These are phyloP conservation scores for Dimargaris xerosporica DNA, from an alignment of 192 early-diverging fungal genomes.

Conservation along the genomic window DNA sequence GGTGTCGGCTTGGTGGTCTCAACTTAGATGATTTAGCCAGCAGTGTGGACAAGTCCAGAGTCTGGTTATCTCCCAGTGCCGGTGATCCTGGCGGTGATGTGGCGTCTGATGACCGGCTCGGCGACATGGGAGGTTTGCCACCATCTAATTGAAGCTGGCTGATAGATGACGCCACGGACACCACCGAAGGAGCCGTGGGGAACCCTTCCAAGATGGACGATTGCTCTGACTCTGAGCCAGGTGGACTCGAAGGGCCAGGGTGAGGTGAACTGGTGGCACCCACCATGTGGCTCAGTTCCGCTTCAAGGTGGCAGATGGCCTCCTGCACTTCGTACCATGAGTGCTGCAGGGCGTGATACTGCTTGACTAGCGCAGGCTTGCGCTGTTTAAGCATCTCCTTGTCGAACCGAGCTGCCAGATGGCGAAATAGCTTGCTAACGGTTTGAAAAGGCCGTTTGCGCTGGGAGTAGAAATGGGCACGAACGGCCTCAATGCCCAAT, in stretches of 20 bases:
- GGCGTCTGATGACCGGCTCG: not conserved
- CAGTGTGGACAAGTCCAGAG: not conserved
- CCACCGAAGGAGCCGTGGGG: not conserved
- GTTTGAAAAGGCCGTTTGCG: conserved; percentile 5
- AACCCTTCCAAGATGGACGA: not conserved
- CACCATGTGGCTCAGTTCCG: not conserved
- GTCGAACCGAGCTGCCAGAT: conserved; percentile 8
- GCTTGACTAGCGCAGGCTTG: not conserved
- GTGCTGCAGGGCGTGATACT: conserved; percentile 5
- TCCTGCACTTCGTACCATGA: conserved; percentile 12
- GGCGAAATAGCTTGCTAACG: conserved; percentile 9
- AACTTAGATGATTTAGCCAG: not conserved
- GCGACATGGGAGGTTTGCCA: not conserved
- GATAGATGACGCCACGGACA: not conserved
- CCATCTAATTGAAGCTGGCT: not conserved
- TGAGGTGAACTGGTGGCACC: not conserved
- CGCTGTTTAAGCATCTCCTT: conserved; percentile 11
- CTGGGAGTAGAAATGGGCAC: not conserved
- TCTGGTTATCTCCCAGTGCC: not conserved
- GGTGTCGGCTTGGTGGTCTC: too few relatives aligned
- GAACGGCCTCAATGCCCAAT: not conserved
- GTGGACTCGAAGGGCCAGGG: not conserved
- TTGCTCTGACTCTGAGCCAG: not conserved
- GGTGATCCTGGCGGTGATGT: not conserved
- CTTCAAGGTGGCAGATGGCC: conserved; percentile 11